These are phyloP conservation scores for Cairneyella variabilis DNA, from an alignment of 495 filamentous ascomycete species.

Conservation along the genomic window DNA sequence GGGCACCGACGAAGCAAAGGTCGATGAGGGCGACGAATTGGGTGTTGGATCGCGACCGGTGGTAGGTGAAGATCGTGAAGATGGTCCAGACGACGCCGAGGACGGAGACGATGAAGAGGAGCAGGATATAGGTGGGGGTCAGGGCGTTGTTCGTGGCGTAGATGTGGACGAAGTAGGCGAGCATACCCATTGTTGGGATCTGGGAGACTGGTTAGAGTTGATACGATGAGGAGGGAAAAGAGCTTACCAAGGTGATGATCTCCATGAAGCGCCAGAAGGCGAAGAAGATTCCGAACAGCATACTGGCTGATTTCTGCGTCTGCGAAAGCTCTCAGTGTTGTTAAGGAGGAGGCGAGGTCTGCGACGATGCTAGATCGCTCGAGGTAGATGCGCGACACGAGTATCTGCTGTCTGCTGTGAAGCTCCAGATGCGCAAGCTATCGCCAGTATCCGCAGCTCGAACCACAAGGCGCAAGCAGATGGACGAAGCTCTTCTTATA, in stretches of 20 bases:
- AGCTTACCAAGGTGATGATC: conserved; percentile 67
- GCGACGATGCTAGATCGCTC: not conserved
- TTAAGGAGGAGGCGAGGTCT: not conserved
- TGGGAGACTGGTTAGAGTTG: conserved; percentile 26
- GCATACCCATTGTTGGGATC: conserved; percentile 86
- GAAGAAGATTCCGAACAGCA: conserved; percentile 79
- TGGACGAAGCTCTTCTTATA: not conserved
- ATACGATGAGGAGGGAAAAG: not conserved
- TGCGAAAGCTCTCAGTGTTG: not conserved
- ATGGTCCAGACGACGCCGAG: conserved; percentile 76
- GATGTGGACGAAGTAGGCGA: conserved; percentile 79
- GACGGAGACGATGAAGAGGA: conserved; percentile 87
- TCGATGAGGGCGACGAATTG: conserved; percentile 76
- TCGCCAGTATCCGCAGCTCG: too few species aligned
- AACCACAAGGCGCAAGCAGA: not conserved
- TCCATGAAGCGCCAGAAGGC: conserved; percentile 77
- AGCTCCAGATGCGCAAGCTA: too few species aligned
- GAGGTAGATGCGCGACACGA: not conserved
- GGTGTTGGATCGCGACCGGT: conserved; percentile 65
- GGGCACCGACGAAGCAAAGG: conserved; percentile 72
- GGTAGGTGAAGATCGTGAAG: conserved; percentile 76
- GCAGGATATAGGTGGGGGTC: conserved; percentile 75
- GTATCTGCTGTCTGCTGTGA: not conserved
- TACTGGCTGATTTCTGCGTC: conserved; percentile 35
- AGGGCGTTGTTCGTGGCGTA: conserved; percentile 66